phyloP scores from a whole-genome alignment of 2,329 filamentous ascomycete genomes.

The Verticillium albo-atrum region DNA sequence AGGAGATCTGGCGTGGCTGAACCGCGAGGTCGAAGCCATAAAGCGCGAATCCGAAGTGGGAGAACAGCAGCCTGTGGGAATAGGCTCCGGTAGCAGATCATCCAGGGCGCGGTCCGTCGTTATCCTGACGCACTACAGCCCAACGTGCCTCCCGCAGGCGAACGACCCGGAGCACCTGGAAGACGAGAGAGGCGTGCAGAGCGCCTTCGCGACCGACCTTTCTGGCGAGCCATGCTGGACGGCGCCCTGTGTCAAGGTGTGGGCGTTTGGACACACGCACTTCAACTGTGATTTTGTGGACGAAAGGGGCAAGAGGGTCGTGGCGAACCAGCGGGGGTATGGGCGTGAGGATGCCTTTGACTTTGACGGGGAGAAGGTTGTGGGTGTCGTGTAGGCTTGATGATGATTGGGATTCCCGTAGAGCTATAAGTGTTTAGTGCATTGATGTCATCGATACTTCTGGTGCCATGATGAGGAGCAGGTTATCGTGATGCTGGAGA shows the following conservation, averaged over 20 bases:
- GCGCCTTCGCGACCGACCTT: slow-evolving; percentile 36
- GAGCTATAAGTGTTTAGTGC: no score
- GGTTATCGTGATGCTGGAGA: no score
- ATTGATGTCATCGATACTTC: no score
- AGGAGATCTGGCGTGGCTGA: slow-evolving; percentile 20
- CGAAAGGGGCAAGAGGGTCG: neutral
- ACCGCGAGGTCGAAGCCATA: slow-evolving; percentile 12
- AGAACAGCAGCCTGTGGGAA: no score
- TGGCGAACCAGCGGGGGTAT: neutral
- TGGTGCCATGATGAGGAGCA: no score
- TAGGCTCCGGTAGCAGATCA: no score
- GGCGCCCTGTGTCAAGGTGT: slow-evolving; percentile 29
- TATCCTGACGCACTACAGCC: slow-evolving; percentile 19
- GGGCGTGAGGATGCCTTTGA: neutral
- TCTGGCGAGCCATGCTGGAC: slow-evolving; percentile 27
- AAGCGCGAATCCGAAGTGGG: slow-evolving; percentile 3
- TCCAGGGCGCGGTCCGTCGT: neutral
- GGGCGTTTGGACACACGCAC: slow-evolving; percentile 47
- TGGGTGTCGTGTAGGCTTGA: neutral
- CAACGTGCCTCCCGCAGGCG: slow-evolving; percentile 12
- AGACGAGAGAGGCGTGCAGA: slow-evolving; percentile 1
- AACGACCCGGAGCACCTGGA: slow-evolving; percentile 11
- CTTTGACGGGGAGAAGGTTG: neutral
- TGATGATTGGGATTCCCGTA: no score
- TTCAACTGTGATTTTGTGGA: slow-evolving; percentile 35